These are phyloP conservation scores for Kuraishia piskuri DNA, from an alignment of 805 yeast genomes.

Conservation along the genomic window DNA sequence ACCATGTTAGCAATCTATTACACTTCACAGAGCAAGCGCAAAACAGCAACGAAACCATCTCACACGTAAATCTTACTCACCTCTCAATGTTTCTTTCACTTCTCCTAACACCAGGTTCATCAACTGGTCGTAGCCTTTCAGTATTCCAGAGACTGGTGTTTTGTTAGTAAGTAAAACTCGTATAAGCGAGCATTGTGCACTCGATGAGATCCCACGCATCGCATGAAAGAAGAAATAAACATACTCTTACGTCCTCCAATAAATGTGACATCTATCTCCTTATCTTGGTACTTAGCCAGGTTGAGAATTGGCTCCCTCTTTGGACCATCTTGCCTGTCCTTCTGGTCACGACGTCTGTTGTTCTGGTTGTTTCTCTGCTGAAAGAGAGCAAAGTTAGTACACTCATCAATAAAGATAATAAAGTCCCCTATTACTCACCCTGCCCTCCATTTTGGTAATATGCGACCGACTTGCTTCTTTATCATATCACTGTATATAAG, in stretches of 20 bases:
- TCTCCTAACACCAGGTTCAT: conserved; percentile 74
- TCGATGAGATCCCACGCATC: too few species aligned
- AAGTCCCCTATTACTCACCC: neutral
- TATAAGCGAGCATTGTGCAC: too few species aligned
- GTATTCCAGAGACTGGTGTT: conserved; percentile 56
- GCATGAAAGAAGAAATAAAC: too few species aligned
- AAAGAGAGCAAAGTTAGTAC: neutral
- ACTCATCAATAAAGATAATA: neutral
- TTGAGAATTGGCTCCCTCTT: conserved; percentile 87
- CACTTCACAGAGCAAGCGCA: neutral
- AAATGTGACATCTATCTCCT: conserved; percentile 66
- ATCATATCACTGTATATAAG: too few species aligned
- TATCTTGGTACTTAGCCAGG: conserved; percentile 66
- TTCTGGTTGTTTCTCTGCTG: conserved; percentile 9
- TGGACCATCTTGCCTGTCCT: conserved; percentile 52
- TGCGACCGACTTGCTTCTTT: too few species aligned
- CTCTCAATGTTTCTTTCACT: conserved; percentile 55
- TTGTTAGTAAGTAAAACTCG: neutral
- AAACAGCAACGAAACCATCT: neutral
- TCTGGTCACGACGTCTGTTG: conserved; percentile 5
- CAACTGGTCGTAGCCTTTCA: conserved; percentile 79
- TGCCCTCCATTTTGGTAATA: neutral
- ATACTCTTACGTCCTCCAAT: conserved; percentile 70
- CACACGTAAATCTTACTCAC: conserved; percentile 21
- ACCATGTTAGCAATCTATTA: neutral